Base-by-base conservation (phyloP, 164 flowering plant species). In the Warburgia ugandensis region DNA sequence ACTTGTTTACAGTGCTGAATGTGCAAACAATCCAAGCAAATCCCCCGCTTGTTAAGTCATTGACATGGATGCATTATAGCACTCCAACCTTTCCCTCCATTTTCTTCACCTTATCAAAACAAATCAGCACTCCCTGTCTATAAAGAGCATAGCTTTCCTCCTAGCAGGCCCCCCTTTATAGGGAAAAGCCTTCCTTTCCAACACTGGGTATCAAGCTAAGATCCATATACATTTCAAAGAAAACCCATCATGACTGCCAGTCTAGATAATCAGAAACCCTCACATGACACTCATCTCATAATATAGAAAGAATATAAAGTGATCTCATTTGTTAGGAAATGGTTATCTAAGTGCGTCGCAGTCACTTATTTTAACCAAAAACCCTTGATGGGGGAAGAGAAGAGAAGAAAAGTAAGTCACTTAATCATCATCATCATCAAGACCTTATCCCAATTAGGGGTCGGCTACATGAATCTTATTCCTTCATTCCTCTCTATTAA, bases 31-130 rank as follows among this genome's bases (percentile, higher is more conserved):
- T 39, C 57, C 57, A 56, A 41, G 45, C 50, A 54, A 40, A 54
- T 38, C 23, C 35, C n/a, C 64, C 61, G 56, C 59, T 52, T 14
- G 16, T 42, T 21, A 45, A 63, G 58, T 59, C 51, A 47, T 30
- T 63, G n/a, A n/a, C n/a, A n/a, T n/a, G n/a, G n/a, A n/a, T n/a
- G 29, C 58, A 63, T 59, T 42, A 68, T 48, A 60, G 50, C 57
- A 59, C 26, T 30, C 54, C 42, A 55, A 29, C 23, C 33, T 40
- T 31, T n/a, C 13, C n/a, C n/a, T n/a, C n/a, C 30, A 6, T 39
- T 45, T n/a, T 29, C 20, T 41, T 33, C 23, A 17, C 29, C 41
- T 37, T 21, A 29, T 10, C 14, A 22, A 39, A 48, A 48, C 9
- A 54, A 47, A 38, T 45, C 28, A 27, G 40, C 35, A 23, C 10